Conservation (phyloP, 805 yeast genomes). For the Blastobotrys chiropterorum region DNA sequence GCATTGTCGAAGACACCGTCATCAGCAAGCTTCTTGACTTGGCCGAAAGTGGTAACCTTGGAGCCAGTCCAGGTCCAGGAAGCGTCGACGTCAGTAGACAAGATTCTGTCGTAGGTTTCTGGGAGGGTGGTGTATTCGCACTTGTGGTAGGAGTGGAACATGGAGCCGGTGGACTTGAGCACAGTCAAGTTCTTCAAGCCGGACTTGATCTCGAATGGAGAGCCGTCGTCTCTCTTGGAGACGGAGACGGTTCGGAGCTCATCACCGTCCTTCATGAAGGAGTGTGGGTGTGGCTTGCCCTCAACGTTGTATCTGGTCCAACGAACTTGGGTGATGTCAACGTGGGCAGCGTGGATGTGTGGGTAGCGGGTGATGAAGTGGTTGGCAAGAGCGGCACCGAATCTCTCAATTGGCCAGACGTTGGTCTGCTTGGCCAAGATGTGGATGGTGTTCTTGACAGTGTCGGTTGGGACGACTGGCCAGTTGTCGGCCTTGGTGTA, state of each 20-base stretch:
- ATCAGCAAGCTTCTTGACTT: slow-evolving; percentile 45
- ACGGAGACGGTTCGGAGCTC: slow-evolving; percentile 59
- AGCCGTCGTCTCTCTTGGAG: slow-evolving; percentile 23
- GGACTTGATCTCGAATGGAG: slow-evolving; percentile 53
- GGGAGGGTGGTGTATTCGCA: slow-evolving; percentile 86
- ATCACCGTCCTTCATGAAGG: slow-evolving; percentile 78
- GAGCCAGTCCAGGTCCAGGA: slow-evolving; percentile 58
- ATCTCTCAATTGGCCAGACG: slow-evolving; percentile 86
- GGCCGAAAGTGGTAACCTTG: slow-evolving; percentile 36
- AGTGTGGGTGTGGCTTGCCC: slow-evolving; percentile 75
- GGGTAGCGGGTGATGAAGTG: slow-evolving; percentile 74
- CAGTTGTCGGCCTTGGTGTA: slow-evolving; percentile 86
- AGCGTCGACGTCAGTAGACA: slow-evolving; percentile 83
- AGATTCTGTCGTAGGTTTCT: slow-evolving; percentile 78
- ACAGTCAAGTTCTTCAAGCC: slow-evolving; percentile 75
- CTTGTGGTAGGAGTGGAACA: slow-evolving; percentile 79
- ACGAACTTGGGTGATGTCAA: slow-evolving; percentile 61
- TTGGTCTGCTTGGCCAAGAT: slow-evolving; percentile 76
- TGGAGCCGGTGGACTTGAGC: slow-evolving; percentile 85
- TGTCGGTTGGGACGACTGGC: slow-evolving; percentile 89
- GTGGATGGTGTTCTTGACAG: slow-evolving; percentile 82
- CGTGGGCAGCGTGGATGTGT: slow-evolving; percentile 68
- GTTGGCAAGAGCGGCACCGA: slow-evolving; percentile 76
- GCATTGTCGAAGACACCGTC: slow-evolving; percentile 59
- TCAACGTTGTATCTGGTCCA: slow-evolving; percentile 75